Evolutionary conservation across 768 basidiomycete genomes (phyloP).

Genomic region (Holtermannia corniformis): DNA sequence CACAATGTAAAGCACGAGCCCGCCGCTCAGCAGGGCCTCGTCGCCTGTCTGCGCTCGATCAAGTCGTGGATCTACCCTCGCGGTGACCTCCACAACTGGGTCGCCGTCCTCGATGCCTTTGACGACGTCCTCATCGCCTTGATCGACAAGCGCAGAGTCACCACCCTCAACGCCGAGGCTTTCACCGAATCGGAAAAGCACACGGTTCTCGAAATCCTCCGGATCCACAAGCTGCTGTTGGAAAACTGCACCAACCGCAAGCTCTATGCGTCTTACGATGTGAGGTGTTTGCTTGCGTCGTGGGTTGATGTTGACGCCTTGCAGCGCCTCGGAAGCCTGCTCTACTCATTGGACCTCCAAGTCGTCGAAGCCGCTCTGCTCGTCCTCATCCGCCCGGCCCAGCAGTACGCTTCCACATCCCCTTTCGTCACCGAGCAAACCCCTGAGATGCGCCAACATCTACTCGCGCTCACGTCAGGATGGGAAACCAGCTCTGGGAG

Average conservation of each 20-base stretch:
- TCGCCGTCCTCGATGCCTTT: conserved; percentile 89
- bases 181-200: conserved; percentile 70
- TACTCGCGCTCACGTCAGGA: conserved; percentile 71
- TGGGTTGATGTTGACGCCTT: background rate
- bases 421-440: conserved; percentile 73
- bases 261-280: conserved; percentile 92
- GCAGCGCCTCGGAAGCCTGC: conserved; percentile 79
- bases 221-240: conserved; percentile 77
- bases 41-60: conserved; percentile 57
- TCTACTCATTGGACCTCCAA: conserved; percentile 81
- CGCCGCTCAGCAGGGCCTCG: conserved; percentile 40
- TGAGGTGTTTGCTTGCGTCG: conserved; percentile 52
- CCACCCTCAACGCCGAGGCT: conserved; percentile 49
- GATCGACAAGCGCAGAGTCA: conserved; percentile 71
- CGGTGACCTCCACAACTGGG: conserved; percentile 94
- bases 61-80: conserved; percentile 88
- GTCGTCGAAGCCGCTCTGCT: conserved; percentile 73
- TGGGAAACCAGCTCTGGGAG: conserved; percentile 52
- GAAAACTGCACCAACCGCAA: conserved; percentile 98
- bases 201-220: conserved; percentile 67
- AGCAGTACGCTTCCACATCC: conserved; percentile 84
- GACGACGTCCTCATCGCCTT: conserved; percentile 75
- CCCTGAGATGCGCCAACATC: conserved; percentile 61
- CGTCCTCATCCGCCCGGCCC: conserved; percentile 80
- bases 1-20: conserved; percentile 45